These are phyloP conservation scores for Irpex sp. DNA, from an alignment of 1,284 basidiomycete genomes.

Conservation along the genomic window DNA sequence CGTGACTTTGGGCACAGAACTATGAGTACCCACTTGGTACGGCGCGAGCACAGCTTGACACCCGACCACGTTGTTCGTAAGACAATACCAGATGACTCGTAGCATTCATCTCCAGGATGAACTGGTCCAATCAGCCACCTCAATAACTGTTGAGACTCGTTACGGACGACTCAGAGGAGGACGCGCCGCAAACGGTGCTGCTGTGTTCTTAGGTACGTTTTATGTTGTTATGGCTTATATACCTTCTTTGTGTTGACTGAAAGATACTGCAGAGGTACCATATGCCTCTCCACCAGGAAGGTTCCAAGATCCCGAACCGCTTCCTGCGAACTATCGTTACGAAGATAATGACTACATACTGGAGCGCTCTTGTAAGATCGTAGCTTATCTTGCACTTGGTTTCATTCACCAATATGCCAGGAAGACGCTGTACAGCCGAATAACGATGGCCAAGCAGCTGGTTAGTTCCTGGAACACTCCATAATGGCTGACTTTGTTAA, in stretches of 20 bases:
- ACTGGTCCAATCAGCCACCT: conserved; percentile 30
- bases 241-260: neutral
- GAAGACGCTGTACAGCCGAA: conserved; percentile 57
- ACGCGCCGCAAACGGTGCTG: conserved; percentile 54
- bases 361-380: conserved; percentile 53
- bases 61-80: neutral
- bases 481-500: neutral
- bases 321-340: conserved; percentile 54
- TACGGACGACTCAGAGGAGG: conserved; percentile 57
- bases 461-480: conserved; percentile 24
- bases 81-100: conserved; percentile 14
- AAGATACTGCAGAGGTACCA: conserved; percentile 53
- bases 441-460: conserved; percentile 60
- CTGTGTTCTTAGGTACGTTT: conserved; percentile 55
- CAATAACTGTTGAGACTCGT: conserved; percentile 48
- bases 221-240: neutral
- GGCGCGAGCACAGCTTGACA: neutral
- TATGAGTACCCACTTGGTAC: too few species aligned
- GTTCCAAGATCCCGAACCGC: conserved; percentile 58
- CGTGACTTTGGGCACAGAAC: too few species aligned
- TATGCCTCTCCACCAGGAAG: conserved; percentile 63
- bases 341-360: conserved; percentile 55
- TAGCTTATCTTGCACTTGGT: neutral
- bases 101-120: conserved; percentile 26
- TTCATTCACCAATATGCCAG: neutral